phyloP scores from a whole-genome alignment of 768 basidiomycete species.

The Leccinum variicolor region DNA sequence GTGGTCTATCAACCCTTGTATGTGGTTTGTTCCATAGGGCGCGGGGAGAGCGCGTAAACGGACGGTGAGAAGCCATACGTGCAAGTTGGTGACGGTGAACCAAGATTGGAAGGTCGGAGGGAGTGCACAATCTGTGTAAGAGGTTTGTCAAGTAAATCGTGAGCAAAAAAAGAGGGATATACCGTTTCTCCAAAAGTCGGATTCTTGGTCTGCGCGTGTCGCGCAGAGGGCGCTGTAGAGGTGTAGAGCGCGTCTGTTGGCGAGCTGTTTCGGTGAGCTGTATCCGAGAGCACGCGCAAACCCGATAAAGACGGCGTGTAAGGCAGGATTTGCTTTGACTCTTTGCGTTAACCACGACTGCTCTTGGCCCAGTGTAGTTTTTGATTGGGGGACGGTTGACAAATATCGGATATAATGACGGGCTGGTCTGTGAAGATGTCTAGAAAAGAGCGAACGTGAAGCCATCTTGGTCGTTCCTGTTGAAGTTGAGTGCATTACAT shows the following conservation, averaged over 20 bases:
- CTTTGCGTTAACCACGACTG: slow-evolving; percentile 56
- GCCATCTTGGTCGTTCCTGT: slow-evolving; percentile 10
- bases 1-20: slow-evolving; percentile 86
- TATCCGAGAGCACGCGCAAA: slow-evolving; percentile 58
- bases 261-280: slow-evolving; percentile 56
- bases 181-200: slow-evolving; percentile 65
- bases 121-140: slow-evolving; percentile 64
- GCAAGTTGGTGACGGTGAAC: slow-evolving; percentile 91
- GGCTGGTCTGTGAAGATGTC: slow-evolving; percentile 5
- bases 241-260: slow-evolving; percentile 53
- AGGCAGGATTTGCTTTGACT: slow-evolving; percentile 47
- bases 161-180: slow-evolving; percentile 10
- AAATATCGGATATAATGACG: slow-evolving; percentile 13
- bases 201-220: slow-evolving; percentile 54
- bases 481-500: background rate
- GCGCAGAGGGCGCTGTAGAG: slow-evolving; percentile 60
- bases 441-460: slow-evolving; percentile 11
- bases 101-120: slow-evolving; percentile 96
- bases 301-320: slow-evolving; percentile 43
- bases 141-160: background rate
- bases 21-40: slow-evolving; percentile 61
- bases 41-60: slow-evolving; percentile 80
- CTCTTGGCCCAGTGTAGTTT: slow-evolving; percentile 9
- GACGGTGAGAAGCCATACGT: slow-evolving; percentile 87
- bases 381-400: slow-evolving; percentile 6